Evolutionary conservation across 805 yeast genomes (phyloP).

Genomic region (Candida berthetii): DNA sequence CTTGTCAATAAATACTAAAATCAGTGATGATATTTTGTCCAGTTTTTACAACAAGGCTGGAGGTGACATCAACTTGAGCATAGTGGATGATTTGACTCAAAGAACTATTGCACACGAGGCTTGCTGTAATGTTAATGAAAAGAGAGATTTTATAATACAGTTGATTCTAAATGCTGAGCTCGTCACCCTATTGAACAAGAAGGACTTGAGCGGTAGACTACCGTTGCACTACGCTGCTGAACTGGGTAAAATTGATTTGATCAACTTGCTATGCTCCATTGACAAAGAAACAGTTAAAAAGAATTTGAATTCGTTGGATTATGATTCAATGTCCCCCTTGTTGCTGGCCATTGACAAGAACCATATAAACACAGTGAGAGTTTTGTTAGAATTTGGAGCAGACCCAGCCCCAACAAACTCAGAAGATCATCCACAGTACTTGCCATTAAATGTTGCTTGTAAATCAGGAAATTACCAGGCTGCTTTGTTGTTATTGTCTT

Average conservation of each 20-base stretch:
- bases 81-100: slow-evolving; percentile 66
- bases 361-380: slow-evolving; percentile 47
- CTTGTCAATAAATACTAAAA: slow-evolving; percentile 56
- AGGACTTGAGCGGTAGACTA: slow-evolving; percentile 68
- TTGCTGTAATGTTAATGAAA: slow-evolving; percentile 15
- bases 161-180: slow-evolving; percentile 17
- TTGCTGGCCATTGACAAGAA: slow-evolving; percentile 70
- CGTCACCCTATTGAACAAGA: slow-evolving; percentile 26
- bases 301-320: slow-evolving; percentile 43
- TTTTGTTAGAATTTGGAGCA: slow-evolving; percentile 41
- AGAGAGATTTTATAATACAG: slow-evolving; percentile 16
- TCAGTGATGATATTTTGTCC: slow-evolving; percentile 48
- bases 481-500: slow-evolving; percentile 38
- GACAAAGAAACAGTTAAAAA: slow-evolving; percentile 20
- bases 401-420: slow-evolving; percentile 41
- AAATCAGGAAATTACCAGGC: slow-evolving; percentile 72
- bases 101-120: slow-evolving; percentile 76
- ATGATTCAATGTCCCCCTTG: slow-evolving; percentile 77
- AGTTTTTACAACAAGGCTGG: slow-evolving; percentile 34
- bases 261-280: slow-evolving; percentile 27
- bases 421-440: slow-evolving; percentile 54
- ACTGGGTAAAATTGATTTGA: slow-evolving; percentile 39
- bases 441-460: slow-evolving; percentile 84
- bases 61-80: slow-evolving; percentile 49
- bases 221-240: slow-evolving; percentile 87